These are phyloP conservation scores for Schizophyllum amplum DNA, from an alignment of 1,284 basidiomycete genomes.

Conservation along the genomic window DNA sequence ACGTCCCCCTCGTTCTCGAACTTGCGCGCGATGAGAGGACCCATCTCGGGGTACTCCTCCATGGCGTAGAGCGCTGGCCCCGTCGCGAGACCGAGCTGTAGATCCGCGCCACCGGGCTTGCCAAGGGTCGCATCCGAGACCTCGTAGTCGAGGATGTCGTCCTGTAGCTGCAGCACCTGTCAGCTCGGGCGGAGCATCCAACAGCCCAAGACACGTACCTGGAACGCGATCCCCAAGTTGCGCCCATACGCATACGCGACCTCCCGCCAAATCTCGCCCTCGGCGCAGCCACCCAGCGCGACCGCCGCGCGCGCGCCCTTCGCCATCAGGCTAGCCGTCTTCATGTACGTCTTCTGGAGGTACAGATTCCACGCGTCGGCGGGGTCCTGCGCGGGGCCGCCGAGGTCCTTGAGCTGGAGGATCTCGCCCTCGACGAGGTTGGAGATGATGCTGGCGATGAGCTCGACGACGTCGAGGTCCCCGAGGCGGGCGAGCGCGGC, in stretches of 20 bases:
- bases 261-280: slow-evolving; percentile 84
- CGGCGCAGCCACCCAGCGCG: slow-evolving; percentile 80
- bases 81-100: slow-evolving; percentile 83
- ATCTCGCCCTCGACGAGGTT: slow-evolving; percentile 98
- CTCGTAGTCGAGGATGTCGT: slow-evolving; percentile 89
- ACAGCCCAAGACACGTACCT: slow-evolving; percentile 46
- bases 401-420: slow-evolving; percentile 67
- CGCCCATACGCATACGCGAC: slow-evolving; percentile 89
- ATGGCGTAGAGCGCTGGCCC: slow-evolving; percentile 94
- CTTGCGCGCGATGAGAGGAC: slow-evolving; percentile 78
- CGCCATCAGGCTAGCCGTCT: slow-evolving; percentile 94
- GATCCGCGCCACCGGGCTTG: slow-evolving; percentile 83
- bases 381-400: slow-evolving; percentile 21
- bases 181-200: slow-evolving; percentile 4
- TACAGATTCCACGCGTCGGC: slow-evolving; percentile 74
- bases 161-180: slow-evolving; percentile 60
- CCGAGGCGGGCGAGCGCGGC: slow-evolving; percentile 85
- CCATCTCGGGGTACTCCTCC: slow-evolving; percentile 81
- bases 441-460: slow-evolving; percentile 87
- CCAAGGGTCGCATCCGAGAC: slow-evolving; percentile 58
- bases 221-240: slow-evolving; percentile 90
- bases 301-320: slow-evolving; percentile 88
- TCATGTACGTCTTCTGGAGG: slow-evolving; percentile 91
- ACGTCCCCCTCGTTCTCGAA: slow-evolving; percentile 83
- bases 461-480: slow-evolving; percentile 85